Evolutionary conservation across 306 rosid species (phyloP).

Genomic region (Quercus bicolor): DNA sequence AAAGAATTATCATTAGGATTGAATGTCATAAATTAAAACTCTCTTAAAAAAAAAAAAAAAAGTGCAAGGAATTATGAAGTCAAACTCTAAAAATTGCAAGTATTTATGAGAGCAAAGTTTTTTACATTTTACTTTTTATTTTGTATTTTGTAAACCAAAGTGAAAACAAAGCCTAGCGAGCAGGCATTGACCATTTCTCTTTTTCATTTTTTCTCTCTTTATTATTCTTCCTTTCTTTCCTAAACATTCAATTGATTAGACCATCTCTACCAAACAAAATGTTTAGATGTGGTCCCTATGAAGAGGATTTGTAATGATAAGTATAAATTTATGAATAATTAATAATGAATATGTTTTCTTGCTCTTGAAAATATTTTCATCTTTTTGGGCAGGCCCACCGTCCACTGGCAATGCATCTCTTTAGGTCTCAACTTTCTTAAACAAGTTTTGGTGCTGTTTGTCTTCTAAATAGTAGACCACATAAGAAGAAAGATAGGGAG

Average conservation of each 20-base stretch:
- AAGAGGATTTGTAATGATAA: slow-evolving; percentile 13
- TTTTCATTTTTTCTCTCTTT: not conserved
- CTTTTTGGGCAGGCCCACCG: slow-evolving; percentile 22
- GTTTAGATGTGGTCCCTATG: slow-evolving; percentile 17
- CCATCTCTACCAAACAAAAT: slow-evolving; percentile 14
- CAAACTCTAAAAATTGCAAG: not conserved
- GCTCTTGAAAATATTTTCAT: not conserved
- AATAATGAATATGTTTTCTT: not conserved
- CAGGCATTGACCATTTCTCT: slow-evolving; percentile 10
- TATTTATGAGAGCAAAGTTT: not conserved
- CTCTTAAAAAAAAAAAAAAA: too few relatives aligned
- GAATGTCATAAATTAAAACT: accelerated
- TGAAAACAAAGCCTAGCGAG: not conserved
- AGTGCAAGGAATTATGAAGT: not conserved
- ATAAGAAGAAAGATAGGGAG: slow-evolving; percentile 14
- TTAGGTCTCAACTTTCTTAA: slow-evolving; percentile 56
- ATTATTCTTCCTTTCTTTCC: slow-evolving; percentile 11
- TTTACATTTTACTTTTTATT: too few relatives aligned
- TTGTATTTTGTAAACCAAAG: too few relatives aligned
- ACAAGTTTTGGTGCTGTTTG: slow-evolving; percentile 52
- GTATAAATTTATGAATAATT: not conserved
- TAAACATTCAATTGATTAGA: slow-evolving; percentile 27
- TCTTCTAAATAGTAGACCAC: slow-evolving; percentile 50
- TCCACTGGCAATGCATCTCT: slow-evolving; percentile 28
- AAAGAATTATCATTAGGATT: too few relatives aligned